Conservation (phyloP, 306 rosid species). For the Medicago ruthenica region DNA sequence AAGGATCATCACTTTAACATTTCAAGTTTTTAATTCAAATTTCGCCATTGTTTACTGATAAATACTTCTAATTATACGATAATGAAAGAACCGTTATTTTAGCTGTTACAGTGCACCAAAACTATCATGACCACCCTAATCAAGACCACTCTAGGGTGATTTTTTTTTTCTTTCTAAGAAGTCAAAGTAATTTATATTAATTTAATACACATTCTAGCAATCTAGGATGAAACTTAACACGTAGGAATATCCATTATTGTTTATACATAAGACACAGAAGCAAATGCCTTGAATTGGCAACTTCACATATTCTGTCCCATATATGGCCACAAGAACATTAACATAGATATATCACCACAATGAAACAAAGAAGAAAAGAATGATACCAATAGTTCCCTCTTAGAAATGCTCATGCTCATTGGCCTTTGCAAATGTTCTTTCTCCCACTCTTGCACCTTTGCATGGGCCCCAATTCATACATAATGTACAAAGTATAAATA, state of each 20-base stretch:
- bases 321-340: constrained; percentile 13
- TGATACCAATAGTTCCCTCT: constrained; percentile 49
- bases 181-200: too few relatives aligned
- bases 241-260: not conserved
- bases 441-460: constrained; percentile 49
- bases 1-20: too few relatives aligned
- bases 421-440: constrained; percentile 58
- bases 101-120: too few relatives aligned
- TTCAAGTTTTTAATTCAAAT: too few relatives aligned
- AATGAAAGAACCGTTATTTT: too few relatives aligned
- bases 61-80: too few relatives aligned
- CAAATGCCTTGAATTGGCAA: constrained; percentile 32
- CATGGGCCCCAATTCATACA: constrained; percentile 38
- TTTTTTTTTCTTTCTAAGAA: too few relatives aligned
- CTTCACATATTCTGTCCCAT: constrained; percentile 47
- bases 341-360: not conserved
- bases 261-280: not conserved
- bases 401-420: constrained; percentile 23
- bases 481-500: constrained; percentile 14
- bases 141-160: too few relatives aligned
- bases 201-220: too few relatives aligned
- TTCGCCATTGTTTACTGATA: too few relatives aligned
- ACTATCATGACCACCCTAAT: too few relatives aligned
- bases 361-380: constrained; percentile 66
- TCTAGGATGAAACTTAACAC: too few relatives aligned